Conservation (phyloP, 352 stramenopile genomes). For the Globisporangium nagaii region DNA sequence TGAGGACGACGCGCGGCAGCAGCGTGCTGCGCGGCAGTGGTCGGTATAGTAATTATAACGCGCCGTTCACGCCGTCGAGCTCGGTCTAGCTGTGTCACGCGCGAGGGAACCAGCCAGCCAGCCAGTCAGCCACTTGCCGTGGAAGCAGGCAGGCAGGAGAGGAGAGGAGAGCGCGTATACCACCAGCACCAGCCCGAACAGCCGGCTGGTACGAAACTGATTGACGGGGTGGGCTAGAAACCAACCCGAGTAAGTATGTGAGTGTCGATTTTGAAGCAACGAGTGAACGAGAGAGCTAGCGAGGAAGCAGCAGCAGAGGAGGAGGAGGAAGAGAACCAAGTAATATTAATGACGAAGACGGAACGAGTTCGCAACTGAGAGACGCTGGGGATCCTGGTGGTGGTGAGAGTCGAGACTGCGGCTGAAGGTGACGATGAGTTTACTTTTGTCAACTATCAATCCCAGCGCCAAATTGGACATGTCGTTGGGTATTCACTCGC, state of each 20-base stretch:
- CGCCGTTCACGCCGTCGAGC: conserved; percentile 6
- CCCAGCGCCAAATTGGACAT: too few species aligned
- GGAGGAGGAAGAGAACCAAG: neutral
- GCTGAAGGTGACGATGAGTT: neutral
- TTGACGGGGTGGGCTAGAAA: neutral
- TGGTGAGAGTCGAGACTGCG: neutral
- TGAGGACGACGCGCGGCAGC: neutral
- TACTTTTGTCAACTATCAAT: neutral
- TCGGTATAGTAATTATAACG: conserved; percentile 4
- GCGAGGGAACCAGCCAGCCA: neutral
- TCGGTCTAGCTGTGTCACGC: neutral
- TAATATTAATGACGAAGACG: conserved; percentile 7
- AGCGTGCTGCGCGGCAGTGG: neutral
- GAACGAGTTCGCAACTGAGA: neutral
- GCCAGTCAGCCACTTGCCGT: neutral
- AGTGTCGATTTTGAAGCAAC: conserved; percentile 3
- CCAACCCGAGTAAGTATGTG: conserved; percentile 1
- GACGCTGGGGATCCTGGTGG: too few species aligned
- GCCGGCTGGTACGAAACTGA: neutral
- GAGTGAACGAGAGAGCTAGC: too few species aligned
- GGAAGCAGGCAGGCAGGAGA: neutral
- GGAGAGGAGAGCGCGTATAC: neutral
- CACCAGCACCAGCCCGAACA: neutral
- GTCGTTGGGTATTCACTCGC: too few species aligned
- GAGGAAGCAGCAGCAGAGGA: neutral